phyloP scores from a whole-genome alignment of 768 basidiomycete genomes.

The Mycena olivaceomarginata region DNA sequence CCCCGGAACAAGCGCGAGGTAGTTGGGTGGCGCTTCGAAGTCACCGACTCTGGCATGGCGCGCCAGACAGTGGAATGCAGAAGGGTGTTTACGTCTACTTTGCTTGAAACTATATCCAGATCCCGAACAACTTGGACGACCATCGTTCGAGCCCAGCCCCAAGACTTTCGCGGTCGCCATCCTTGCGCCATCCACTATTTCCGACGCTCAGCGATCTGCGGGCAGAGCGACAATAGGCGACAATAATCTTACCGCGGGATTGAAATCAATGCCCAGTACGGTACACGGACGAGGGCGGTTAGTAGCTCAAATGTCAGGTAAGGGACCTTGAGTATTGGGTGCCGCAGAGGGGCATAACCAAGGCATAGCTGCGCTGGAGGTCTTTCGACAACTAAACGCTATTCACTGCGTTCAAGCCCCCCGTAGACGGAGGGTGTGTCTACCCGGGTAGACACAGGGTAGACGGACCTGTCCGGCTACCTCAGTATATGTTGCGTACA shows the following conservation, averaged over 20 bases:
- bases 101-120: conserved; percentile 20
- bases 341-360: conserved; percentile 45
- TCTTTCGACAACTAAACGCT: too few species aligned
- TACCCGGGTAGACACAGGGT: too few species aligned
- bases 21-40: conserved; percentile 55
- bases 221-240: background rate
- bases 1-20: conserved; percentile 63
- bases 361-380: background rate
- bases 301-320: conserved; percentile 67
- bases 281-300: conserved; percentile 64
- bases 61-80: background rate
- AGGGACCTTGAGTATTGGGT: conserved; percentile 70
- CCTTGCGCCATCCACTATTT: conserved; percentile 58
- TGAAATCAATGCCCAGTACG: conserved; percentile 67
- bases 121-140: conserved; percentile 58
- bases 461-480: too few species aligned
- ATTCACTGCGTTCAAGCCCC: too few species aligned
- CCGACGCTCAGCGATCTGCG: too few species aligned
- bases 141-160: conserved; percentile 64
- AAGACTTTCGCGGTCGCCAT: conserved; percentile 67
- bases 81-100: background rate
- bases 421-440: too few species aligned
- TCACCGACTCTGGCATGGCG: conserved; percentile 54
- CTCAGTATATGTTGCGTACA: too few species aligned
- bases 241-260: conserved; percentile 56